A percentile compares a stretch with the other conserved stretches of the same genome.
Evolutionary conservation across 2,329 filamentous ascomycete genomes (phyloP).

Genomic region (Talaromyces sp.): DNA sequence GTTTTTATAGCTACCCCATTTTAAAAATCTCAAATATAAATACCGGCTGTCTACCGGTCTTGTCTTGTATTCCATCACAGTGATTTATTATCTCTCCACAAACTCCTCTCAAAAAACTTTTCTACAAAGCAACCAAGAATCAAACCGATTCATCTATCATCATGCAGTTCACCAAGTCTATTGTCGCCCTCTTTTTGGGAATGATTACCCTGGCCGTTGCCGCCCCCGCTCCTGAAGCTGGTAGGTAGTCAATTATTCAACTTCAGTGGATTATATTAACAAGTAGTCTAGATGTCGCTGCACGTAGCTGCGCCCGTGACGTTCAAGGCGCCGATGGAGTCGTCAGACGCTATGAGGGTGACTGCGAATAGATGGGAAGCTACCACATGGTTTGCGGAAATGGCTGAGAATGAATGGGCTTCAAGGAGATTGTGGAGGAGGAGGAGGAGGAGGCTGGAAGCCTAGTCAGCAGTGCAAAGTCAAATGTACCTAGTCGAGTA

Average conservation of each 20-base stretch:
- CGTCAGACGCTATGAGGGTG: background rate
- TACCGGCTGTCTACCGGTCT: no score
- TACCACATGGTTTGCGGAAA: no score
- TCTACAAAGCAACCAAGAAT: background rate
- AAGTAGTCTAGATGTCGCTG: background rate
- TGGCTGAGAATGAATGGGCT: no score
- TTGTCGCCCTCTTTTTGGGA: background rate
- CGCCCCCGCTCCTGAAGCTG: background rate
- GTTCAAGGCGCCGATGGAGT: background rate
- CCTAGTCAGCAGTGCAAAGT: no score
- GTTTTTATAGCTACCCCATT: no score
- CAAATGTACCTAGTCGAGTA: no score
- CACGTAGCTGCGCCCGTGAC: background rate
- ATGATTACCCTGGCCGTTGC: background rate
- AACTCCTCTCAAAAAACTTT: background rate
- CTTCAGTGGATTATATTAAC: background rate
- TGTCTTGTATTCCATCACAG: background rate
- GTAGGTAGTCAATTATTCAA: background rate
- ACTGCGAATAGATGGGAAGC: background rate
- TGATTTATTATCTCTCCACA: no score
- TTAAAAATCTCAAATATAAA: no score
- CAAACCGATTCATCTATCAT: background rate
- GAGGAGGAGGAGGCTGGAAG: no score
- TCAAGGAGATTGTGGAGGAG: no score
- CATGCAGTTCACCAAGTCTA: background rate